Percentiles rank a stretch among this genome's conserved stretches.
phyloP scores from a whole-genome alignment of 108 stramenopile species.

The Skeletonema grethae region DNA sequence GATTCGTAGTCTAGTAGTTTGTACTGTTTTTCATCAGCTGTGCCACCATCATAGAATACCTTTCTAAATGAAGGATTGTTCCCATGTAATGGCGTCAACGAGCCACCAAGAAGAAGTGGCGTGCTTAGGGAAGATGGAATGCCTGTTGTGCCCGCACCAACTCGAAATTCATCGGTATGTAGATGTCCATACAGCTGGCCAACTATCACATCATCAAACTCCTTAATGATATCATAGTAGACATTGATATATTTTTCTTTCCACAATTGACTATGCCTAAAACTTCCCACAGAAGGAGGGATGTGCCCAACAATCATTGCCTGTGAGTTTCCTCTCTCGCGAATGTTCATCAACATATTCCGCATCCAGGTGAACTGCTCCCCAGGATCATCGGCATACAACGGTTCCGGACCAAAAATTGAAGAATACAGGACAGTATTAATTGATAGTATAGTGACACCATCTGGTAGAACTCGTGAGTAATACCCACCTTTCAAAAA shows the following conservation, averaged over 20 bases:
- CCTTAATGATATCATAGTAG: slow-evolving; percentile 35
- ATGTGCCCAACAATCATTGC: slow-evolving; percentile 68
- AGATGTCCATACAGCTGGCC: slow-evolving; percentile 77
- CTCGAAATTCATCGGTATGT: slow-evolving; percentile 78
- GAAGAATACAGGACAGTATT: slow-evolving; percentile 69
- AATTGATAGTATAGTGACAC: slow-evolving; percentile 53
- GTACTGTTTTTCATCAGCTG: slow-evolving; percentile 9
- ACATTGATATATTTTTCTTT: slow-evolving; percentile 46
- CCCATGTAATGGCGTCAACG: slow-evolving; percentile 68
- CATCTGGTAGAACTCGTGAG: slow-evolving; percentile 44
- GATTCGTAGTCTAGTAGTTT: slow-evolving; percentile 45
- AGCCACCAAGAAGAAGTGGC: slow-evolving; percentile 57
- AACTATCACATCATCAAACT: slow-evolving; percentile 40
- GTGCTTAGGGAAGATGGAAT: slow-evolving; percentile 26
- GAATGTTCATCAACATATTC: slow-evolving; percentile 35
- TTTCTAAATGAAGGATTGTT: slow-evolving; percentile 70
- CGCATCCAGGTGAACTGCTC: slow-evolving; percentile 69
- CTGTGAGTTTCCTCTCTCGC: slow-evolving; percentile 2
- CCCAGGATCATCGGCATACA: slow-evolving; percentile 57
- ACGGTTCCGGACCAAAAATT: slow-evolving; percentile 41
- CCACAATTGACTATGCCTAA: slow-evolving; percentile 65
- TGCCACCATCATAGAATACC: slow-evolving; percentile 35
- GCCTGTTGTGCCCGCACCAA: slow-evolving; percentile 19
- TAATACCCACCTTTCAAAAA: slow-evolving; percentile 68
- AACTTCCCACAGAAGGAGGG: slow-evolving; percentile 65